Percentiles rank a stretch among this genome's conserved stretches.
These are phyloP conservation scores for Rhizopogon vulgaris DNA, from an alignment of 768 basidiomycete genomes.

Conservation along the genomic window DNA sequence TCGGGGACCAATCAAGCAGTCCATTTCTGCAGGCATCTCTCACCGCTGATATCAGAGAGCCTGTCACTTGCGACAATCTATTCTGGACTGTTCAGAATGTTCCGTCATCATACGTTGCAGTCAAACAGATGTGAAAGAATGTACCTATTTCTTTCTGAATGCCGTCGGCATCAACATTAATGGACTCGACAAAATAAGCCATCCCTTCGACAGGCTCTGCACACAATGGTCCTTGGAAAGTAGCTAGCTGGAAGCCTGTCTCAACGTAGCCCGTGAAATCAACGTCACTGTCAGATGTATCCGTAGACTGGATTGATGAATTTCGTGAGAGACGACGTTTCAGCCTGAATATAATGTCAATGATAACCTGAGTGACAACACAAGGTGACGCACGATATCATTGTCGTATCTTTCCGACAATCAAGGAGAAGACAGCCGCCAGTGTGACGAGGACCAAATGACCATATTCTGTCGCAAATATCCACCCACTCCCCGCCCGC, in stretches of 20 bases:
- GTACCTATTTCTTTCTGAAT: constrained; percentile 64
- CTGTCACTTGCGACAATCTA: constrained; percentile 76
- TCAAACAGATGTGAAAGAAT: constrained; percentile 16
- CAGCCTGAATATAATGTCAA: constrained; percentile 34
- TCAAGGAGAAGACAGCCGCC: constrained; percentile 89
- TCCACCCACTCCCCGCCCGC: constrained; percentile 77
- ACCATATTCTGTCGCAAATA: constrained; percentile 71
- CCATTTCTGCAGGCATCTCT: constrained; percentile 88
- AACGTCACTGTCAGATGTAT: constrained; percentile 27
- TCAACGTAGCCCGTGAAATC: constrained; percentile 84
- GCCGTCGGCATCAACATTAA: constrained; percentile 55
- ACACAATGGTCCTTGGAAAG: constrained; percentile 91
- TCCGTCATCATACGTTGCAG: constrained; percentile 8
- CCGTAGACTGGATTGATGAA: constrained; percentile 26
- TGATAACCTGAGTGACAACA: not conserved
- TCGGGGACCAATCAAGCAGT: constrained; percentile 94
- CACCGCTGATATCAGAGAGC: constrained; percentile 84
- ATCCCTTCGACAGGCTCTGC: constrained; percentile 92
- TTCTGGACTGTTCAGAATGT: constrained; percentile 54
- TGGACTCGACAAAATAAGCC: constrained; percentile 80
- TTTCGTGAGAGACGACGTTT: constrained; percentile 39
- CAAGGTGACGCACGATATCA: constrained; percentile 48
- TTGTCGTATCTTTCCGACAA: constrained; percentile 38
- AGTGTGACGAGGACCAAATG: constrained; percentile 84
- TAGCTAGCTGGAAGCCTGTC: constrained; percentile 92